A percentile compares a stretch with the other conserved stretches of the same genome.
These are phyloP conservation scores for Coemansia sp. DNA, from an alignment of 192 early-diverging fungal species.

Conservation along the genomic window DNA sequence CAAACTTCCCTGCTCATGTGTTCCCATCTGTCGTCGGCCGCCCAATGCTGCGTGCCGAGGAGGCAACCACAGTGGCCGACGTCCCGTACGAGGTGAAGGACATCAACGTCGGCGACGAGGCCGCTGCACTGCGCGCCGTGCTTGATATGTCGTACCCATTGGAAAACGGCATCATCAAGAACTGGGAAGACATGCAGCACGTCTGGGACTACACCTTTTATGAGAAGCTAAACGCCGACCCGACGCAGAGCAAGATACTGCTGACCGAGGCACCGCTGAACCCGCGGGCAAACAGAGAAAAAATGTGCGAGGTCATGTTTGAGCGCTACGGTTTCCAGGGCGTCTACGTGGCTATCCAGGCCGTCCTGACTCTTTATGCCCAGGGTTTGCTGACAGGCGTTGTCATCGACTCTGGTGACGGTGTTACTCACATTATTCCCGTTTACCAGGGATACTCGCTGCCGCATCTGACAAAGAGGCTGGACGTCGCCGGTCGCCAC, in stretches of 20 bases:
- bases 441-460: conserved; percentile 96
- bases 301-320: conserved; percentile 96
- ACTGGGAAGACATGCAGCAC: conserved; percentile 97
- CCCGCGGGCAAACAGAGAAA: conserved; percentile 85
- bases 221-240: conserved; percentile 89
- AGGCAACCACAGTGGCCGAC: conserved; percentile 64
- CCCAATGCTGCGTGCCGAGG: conserved; percentile 96
- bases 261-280: conserved; percentile 97
- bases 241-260: conserved; percentile 86
- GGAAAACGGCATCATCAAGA: conserved; percentile 96
- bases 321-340: conserved; percentile 94
- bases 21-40: conserved; percentile 98
- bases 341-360: conserved; percentile 94
- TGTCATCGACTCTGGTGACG: conserved; percentile 98
- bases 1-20: conserved; percentile 92
- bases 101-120: conserved; percentile 98
- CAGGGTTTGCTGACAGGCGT: conserved; percentile 97
- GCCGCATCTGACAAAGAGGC: conserved; percentile 81
- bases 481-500: conserved; percentile 95
- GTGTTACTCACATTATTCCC: conserved; percentile 98
- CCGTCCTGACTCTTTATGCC: conserved; percentile 96
- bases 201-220: conserved; percentile 99
- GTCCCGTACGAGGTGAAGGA: conserved; percentile 71
- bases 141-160: conserved; percentile 98
- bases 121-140: conserved; percentile 78